Percentiles rank a stretch among this genome's conserved stretches.
phyloP scores from a whole-genome alignment of 1,284 basidiomycete species.

The Exsudoporus floridanus region DNA sequence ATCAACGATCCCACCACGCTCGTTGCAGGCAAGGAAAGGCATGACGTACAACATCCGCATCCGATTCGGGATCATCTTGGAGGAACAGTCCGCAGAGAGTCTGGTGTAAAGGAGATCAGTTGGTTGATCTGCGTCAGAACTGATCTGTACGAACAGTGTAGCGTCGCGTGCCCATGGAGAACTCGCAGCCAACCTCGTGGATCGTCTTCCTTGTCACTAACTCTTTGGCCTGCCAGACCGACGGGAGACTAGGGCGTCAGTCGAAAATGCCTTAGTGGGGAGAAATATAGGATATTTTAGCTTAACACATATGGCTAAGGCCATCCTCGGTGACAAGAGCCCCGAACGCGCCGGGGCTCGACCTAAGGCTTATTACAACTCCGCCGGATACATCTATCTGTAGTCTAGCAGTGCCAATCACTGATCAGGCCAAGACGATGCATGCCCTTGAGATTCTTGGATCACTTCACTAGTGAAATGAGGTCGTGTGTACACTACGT shows the following conservation, averaged over 20 bases:
- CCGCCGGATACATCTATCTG: too few relatives aligned
- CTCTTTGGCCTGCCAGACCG: not conserved
- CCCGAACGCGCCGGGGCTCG: not conserved
- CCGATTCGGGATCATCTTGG: slow-evolving; percentile 21
- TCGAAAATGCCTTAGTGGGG: too few relatives aligned
- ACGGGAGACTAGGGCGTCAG: not conserved
- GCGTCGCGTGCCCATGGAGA: slow-evolving; percentile 12
- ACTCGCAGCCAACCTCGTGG: not conserved
- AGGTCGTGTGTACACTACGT: too few relatives aligned
- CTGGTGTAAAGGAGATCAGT: slow-evolving; percentile 3
- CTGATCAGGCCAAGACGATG: too few relatives aligned
- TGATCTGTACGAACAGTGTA: slow-evolving; percentile 21
- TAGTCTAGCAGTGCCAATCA: too few relatives aligned
- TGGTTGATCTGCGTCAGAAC: not conserved
- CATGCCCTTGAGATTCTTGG: too few relatives aligned
- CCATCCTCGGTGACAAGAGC: not conserved
- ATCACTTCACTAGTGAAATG: too few relatives aligned
- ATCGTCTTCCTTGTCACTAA: too few relatives aligned
- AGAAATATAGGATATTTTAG: not conserved
- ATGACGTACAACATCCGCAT: slow-evolving; percentile 15
- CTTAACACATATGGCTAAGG: not conserved
- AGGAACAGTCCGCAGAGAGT: slow-evolving; percentile 20
- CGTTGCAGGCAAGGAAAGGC: not conserved
- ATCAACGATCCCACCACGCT: not conserved
- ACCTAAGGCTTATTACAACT: not conserved